Evolutionary conservation across 176 grass and related monocot genomes (phyloP), one percentile per base, ranked within the genome.

Genomic region (Microstegium vimineum): DNA sequence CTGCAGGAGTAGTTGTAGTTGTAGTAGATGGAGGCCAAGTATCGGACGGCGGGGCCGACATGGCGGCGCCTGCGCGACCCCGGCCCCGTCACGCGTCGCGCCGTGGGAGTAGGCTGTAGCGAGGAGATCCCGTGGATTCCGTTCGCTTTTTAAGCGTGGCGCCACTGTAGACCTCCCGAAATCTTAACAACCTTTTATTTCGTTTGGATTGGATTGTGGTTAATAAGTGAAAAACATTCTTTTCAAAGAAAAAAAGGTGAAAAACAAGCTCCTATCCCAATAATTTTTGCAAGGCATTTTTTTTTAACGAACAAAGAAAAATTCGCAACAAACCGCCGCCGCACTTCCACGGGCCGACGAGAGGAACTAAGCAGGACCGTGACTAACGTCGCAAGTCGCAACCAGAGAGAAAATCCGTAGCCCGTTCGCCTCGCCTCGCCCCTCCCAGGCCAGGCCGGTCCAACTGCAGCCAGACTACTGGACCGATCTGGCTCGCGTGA

Each of bases 101-200:
- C 70, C 70, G 26, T 31, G 70, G 26, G 70, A 47, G n/a, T 10
- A 10, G 56, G n/a, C 10, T 28, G 25, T 17, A 71, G 69, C 40
- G 41, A 16, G 23, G 54, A 59, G 69, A 45, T 5, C 69, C 40
- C 38, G 69, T 26, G 28, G 41, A 47, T 5, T 20, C 26, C 69
- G 42, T 17, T 43, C 23, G 69, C 15, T 73, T 73, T 73, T 73
- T 73, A 73, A 73, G 69, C 69, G 41, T 73, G 69, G 69, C 69
- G 69, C 69, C 69, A 71, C 25, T 46, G 25, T 73, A 0, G 27
- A 43, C 14, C 15, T 46, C 1, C 7, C 0, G 8, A 72, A 72
- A 72, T 72, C 70, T 31, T 49, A 30, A 46, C 69, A 72, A 46
- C 1, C 41, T 30, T 28, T 28, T 71, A 0, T 10, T 52, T 17